Conservation (phyloP, 2,329 filamentous ascomycete genomes). For the Lachnum nothofagi region DNA sequence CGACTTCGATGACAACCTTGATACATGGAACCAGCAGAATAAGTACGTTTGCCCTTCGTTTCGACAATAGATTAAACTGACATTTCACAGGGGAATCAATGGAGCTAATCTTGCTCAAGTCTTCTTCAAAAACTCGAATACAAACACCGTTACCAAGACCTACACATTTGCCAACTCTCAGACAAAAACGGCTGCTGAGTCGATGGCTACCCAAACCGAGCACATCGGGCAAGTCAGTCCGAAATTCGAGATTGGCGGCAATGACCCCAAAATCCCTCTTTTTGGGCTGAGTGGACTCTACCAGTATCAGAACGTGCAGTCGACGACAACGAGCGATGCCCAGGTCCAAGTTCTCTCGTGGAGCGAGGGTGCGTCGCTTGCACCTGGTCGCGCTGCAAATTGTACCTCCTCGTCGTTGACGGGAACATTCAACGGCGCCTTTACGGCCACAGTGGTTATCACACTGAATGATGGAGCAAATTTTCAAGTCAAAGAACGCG, state of each 20-base stretch:
- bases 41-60: background rate
- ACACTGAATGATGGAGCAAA: background rate
- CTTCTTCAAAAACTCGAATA: constrained; percentile 1
- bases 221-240: too few species aligned
- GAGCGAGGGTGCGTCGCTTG: background rate
- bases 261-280: too few species aligned
- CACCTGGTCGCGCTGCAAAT: background rate
- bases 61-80: background rate
- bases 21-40: constrained; percentile 1
- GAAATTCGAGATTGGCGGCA: too few species aligned
- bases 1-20: constrained; percentile 1
- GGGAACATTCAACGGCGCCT: background rate
- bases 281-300: too few species aligned
- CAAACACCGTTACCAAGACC: background rate
- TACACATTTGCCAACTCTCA: background rate
- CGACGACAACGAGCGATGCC: background rate
- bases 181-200: background rate
- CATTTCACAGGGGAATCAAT: background rate
- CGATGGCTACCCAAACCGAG: too few species aligned
- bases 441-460: background rate
- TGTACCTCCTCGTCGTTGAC: background rate
- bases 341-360: background rate
- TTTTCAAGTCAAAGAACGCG: constrained; percentile 1
- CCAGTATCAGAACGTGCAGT: background rate
- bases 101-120: background rate